Evolutionary conservation across 768 basidiomycete species (phyloP).

Genomic region (Pleurotus eryngii): DNA sequence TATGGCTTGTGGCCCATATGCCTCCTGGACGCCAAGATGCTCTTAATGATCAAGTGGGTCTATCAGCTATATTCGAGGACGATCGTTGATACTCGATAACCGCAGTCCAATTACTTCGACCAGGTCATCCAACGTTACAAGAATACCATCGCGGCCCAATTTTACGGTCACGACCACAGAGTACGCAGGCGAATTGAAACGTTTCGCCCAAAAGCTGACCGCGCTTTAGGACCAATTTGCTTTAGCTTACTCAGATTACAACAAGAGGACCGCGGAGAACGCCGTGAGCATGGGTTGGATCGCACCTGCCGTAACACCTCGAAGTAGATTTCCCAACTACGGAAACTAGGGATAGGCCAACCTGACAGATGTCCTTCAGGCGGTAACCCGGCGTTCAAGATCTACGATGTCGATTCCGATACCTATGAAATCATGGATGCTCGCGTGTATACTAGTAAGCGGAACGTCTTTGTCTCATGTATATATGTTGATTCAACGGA

Average conservation of each 20-base stretch:
- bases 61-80: too few species aligned
- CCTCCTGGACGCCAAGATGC: conserved; percentile 47
- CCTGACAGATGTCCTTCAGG: conserved; percentile 24
- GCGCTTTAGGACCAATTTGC: conserved; percentile 50
- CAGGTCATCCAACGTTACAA: conserved; percentile 60
- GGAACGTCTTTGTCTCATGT: neutral
- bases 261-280: conserved; percentile 37
- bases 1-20: conserved; percentile 63
- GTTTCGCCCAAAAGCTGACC: neutral
- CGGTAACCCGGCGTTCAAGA: conserved; percentile 53
- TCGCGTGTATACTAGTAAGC: conserved; percentile 45
- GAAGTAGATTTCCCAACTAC: conserved; percentile 31
- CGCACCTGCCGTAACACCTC: conserved; percentile 56
- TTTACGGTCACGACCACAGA: conserved; percentile 59
- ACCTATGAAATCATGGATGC: conserved; percentile 65
- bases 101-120: conserved; percentile 59
- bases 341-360: neutral
- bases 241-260: conserved; percentile 56
- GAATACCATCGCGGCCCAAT: conserved; percentile 55
- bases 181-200: conserved; percentile 19
- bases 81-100: neutral
- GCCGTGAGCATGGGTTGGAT: conserved; percentile 48
- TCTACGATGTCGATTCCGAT: conserved; percentile 65
- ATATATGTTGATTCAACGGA: neutral
- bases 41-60: conserved; percentile 45